Evolutionary conservation across 352 stramenopile genomes (phyloP), one percentile per base, ranked within the genome.

Genomic region (Aphanomyces astaci): DNA sequence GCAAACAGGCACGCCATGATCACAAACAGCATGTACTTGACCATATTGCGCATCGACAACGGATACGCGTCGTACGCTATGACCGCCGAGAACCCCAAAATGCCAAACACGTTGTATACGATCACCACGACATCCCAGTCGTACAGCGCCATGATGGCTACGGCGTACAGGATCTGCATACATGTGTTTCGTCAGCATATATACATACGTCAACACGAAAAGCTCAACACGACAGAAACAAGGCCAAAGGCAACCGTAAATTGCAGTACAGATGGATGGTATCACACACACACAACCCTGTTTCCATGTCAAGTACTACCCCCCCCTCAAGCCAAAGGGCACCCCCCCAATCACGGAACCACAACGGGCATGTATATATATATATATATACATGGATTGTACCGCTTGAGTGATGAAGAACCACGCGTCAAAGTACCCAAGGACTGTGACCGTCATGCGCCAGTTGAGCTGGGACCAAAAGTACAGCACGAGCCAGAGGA

Each of bases 401-500:
- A 66, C 59, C 5, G 62, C 62, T 10, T 68, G 62, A 0, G 62
- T 68, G 45, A 68, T 59, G 51, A 68, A 68, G 22, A 68, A 68
- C 62, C 62, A 68, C 19, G 62, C 25, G 51, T 68, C 62, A 68
- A 68, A 68, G 51, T 68, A 62, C 10, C 62, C 28, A 5, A 68
- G 36, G 17, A 52, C 40, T 11, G 49, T 52, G 28, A 68, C 28
- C 19, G 62, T 68, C 62, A 68, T 68, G 30, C 62, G 46, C 62
- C 62, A 68, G 32, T 68, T 68, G 28, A 68, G 51, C 32, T 68
- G 62, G 9, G 62, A 68, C 62, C 62, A 68, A 59, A 68, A 68
- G 62, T 68, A 68, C 17, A 68, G 51, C 62, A 68, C 62, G 46
- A 68, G 46, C 62, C 62, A 68, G 22, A 36, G 7, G 27, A 68